These are phyloP conservation scores for Lipomyces mesembrius DNA, from an alignment of 805 yeast genomes.

Conservation along the genomic window DNA sequence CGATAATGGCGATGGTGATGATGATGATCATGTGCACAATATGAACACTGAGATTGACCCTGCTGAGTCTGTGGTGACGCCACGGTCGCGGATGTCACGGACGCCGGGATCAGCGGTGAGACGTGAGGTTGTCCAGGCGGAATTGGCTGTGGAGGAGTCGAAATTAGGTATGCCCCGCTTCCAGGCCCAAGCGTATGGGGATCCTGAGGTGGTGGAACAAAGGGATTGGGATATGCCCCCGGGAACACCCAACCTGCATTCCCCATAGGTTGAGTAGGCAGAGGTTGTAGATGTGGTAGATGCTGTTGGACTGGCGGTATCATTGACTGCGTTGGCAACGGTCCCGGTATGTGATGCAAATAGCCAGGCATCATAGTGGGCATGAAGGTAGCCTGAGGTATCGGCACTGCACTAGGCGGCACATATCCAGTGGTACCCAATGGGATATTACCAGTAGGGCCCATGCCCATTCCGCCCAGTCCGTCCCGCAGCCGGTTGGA, in stretches of 20 bases:
- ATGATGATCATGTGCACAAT: constrained; percentile 5
- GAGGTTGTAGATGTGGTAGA: not conserved
- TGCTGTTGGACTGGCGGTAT: not conserved
- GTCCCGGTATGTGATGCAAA: not conserved
- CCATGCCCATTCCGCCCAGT: not conserved
- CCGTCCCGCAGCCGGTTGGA: not conserved
- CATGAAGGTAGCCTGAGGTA: not conserved
- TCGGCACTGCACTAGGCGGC: not conserved
- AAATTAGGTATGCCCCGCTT: not conserved
- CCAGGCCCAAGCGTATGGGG: not conserved
- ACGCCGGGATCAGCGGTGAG: not conserved
- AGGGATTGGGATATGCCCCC: not conserved
- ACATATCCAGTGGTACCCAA: not conserved
- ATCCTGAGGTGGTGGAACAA: not conserved
- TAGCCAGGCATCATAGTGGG: constrained; percentile 1
- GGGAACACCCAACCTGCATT: not conserved
- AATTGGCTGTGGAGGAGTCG: not conserved
- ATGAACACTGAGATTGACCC: not conserved
- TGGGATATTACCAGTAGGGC: not conserved
- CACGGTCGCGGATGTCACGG: not conserved
- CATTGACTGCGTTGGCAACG: not conserved
- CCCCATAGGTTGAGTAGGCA: not conserved
- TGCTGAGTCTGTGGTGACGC: not conserved
- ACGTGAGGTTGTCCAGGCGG: not conserved
- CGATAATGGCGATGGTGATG: constrained; percentile 5